These are phyloP conservation scores for Phytophthora ramorum DNA, from an alignment of 352 stramenopile species.

Conservation along the genomic window DNA sequence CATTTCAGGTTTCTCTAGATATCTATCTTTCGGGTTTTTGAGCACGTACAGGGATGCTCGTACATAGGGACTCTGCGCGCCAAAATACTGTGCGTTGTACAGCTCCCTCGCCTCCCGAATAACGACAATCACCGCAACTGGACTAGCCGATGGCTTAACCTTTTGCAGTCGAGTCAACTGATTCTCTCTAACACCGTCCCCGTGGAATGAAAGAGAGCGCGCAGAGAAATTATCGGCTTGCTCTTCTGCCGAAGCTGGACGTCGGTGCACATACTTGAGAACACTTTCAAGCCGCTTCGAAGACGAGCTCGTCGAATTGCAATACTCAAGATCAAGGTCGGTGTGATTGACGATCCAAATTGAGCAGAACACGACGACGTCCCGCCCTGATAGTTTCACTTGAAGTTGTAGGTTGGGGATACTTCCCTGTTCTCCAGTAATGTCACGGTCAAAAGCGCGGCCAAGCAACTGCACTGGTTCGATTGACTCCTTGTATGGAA, in stretches of 20 bases:
- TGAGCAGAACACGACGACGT: constrained; percentile 88
- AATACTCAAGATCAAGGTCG: constrained; percentile 87
- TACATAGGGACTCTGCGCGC: constrained; percentile 87
- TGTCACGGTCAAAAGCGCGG: constrained; percentile 69
- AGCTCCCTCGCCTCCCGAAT: constrained; percentile 80
- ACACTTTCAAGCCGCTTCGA: constrained; percentile 68
- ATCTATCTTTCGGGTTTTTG: constrained; percentile 83
- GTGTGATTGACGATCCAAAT: constrained; percentile 92
- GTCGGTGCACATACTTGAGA: constrained; percentile 80
- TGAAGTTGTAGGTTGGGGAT: constrained; percentile 86
- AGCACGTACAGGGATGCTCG: constrained; percentile 81
- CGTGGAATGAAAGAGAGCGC: constrained; percentile 66
- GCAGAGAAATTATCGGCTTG: constrained; percentile 69
- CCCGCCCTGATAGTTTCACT: constrained; percentile 80
- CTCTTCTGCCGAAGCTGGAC: constrained; percentile 47
- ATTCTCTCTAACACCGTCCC: constrained; percentile 53
- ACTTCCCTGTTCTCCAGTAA: constrained; percentile 73
- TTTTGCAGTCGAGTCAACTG: constrained; percentile 74
- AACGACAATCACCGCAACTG: constrained; percentile 83
- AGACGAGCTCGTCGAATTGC: constrained; percentile 82
- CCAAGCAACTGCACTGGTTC: constrained; percentile 76
- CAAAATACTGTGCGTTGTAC: constrained; percentile 90
- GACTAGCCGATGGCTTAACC: constrained; percentile 78
- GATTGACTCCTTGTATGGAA: constrained; percentile 85
- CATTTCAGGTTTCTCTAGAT: constrained; percentile 83